phyloP scores from a whole-genome alignment of 108 stramenopile species.

The Skeletonema tropicum region DNA sequence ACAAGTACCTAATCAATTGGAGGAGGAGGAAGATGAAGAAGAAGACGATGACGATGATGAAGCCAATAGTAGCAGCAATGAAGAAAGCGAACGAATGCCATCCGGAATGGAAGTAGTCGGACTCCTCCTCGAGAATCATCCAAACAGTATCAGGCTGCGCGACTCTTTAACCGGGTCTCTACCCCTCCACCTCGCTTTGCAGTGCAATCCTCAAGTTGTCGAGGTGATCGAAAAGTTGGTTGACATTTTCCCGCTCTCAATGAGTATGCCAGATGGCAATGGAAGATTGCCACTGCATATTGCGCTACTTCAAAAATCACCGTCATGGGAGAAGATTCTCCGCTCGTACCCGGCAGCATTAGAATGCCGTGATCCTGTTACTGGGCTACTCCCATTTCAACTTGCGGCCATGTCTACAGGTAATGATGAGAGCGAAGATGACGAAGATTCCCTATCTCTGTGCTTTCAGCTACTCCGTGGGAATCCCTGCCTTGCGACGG shows the following conservation, averaged over 20 bases:
- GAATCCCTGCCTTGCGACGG: slow-evolving; percentile 43
- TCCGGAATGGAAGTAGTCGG: slow-evolving; percentile 37
- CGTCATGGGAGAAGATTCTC: slow-evolving; percentile 35
- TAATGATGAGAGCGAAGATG: slow-evolving; percentile 11
- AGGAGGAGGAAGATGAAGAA: background rate
- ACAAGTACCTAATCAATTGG: background rate
- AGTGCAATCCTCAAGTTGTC: slow-evolving; percentile 28
- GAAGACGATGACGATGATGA: slow-evolving; percentile 20
- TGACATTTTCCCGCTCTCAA: slow-evolving; percentile 31
- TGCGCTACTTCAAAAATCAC: slow-evolving; percentile 40
- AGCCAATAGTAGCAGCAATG: slow-evolving; percentile 9
- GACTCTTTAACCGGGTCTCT: slow-evolving; percentile 43
- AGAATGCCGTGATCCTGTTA: slow-evolving; percentile 45
- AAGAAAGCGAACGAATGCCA: slow-evolving; percentile 15
- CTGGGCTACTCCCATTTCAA: slow-evolving; percentile 50
- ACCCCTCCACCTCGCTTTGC: slow-evolving; percentile 37
- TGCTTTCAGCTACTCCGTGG: slow-evolving; percentile 35
- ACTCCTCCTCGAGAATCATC: slow-evolving; percentile 40
- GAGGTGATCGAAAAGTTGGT: slow-evolving; percentile 38
- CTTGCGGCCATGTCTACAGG: slow-evolving; percentile 36
- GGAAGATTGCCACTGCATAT: slow-evolving; percentile 56
- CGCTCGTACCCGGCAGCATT: slow-evolving; percentile 29
- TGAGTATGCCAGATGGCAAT: slow-evolving; percentile 30
- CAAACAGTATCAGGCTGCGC: slow-evolving; percentile 30
- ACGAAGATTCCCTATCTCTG: slow-evolving; percentile 16